Evolutionary conservation across 2,329 filamentous ascomycete genomes (phyloP), one percentile per base, ranked within the genome.

Genomic region (Emericellopsis cladophorae): DNA sequence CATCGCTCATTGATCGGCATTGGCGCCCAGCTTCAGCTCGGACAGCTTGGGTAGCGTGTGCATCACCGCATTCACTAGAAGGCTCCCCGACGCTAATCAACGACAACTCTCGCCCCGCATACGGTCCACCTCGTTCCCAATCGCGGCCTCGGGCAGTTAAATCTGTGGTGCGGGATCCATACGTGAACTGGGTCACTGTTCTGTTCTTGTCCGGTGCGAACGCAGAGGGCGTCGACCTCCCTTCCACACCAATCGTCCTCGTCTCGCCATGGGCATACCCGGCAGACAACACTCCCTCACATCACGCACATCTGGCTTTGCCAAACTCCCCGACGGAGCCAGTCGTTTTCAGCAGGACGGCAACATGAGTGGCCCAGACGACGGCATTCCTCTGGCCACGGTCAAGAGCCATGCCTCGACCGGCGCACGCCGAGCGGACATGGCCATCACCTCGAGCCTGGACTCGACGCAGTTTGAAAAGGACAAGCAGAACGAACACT

Each of bases 371-470:
- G 48, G 51, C 45, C 56, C 61, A 14, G 52, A 53, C 41, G 51
- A 61, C 26, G 70, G 66, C 40, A 79, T 79, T 37, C 74, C 74
- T 16, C 67, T 80, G 42, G 66, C 66, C 12, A 60, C 64, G 36
- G 69, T 82, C 47, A 66, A 63, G 53, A 79, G 72, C 55, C 68
- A 66, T 48, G 66, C 64, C 45, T 74, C 68, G 48, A 71, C 67
- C 4, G 75, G 77, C 35, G 67, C 68, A 40, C 62, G 72, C 45
- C 72, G 67, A 54, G 54, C 60, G 21, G 23, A 58, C 31, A 64
- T 66, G 48, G 60, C 54, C 44, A 55, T 53, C 42, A 58, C 60
- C 42, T 53, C 53, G 36, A 57, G 57, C 37, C 51, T 50, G 42
- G 59, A 61, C n/a, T 56, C 52, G 43, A 52, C 54, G 22, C 47